A percentile compares a stretch with the other conserved stretches of the same genome.
Conservation (phyloP, 306 rosid genomes). For the Mimosa pudica region DNA sequence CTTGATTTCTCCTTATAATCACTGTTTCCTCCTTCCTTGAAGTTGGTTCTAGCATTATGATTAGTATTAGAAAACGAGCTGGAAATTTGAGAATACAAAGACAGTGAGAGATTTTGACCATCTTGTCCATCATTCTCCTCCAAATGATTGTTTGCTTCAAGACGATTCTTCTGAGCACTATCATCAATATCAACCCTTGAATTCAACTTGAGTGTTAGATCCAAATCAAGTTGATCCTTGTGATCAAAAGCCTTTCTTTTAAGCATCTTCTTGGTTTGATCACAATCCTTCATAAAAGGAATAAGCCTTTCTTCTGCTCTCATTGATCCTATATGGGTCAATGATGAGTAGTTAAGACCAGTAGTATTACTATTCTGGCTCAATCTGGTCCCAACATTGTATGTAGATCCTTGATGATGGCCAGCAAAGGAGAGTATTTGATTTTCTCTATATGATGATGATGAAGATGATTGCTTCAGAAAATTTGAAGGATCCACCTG, state of each 20-base stretch:
- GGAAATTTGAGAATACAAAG: slow-evolving; percentile 56
- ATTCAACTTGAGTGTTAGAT: slow-evolving; percentile 68
- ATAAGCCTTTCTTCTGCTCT: slow-evolving; percentile 31
- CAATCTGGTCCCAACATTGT: slow-evolving; percentile 1
- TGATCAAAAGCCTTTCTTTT: slow-evolving; percentile 54
- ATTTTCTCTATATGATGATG: slow-evolving; percentile 38
- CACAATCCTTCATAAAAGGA: slow-evolving; percentile 35
- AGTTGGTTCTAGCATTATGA: slow-evolving; percentile 36
- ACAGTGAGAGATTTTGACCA: slow-evolving; percentile 60
- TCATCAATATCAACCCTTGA: slow-evolving; percentile 28
- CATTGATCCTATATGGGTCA: slow-evolving; percentile 23
- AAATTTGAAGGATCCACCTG: slow-evolving; percentile 37
- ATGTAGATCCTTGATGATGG: slow-evolving; percentile 35
- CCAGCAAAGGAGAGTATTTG: slow-evolving; percentile 43
- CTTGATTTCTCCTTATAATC: slow-evolving; percentile 24
- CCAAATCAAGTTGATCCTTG: slow-evolving; percentile 50
- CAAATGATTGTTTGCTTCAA: slow-evolving; percentile 1
- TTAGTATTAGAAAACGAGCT: slow-evolving; percentile 23
- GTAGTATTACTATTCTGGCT: not conserved
- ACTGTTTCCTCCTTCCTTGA: slow-evolving; percentile 10
- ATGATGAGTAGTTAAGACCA: slow-evolving; percentile 21
- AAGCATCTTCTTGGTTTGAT: slow-evolving; percentile 29
- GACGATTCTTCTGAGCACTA: slow-evolving; percentile 3
- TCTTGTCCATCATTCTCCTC: slow-evolving; percentile 42
- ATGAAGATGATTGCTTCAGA: slow-evolving; percentile 36